Percentiles rank a stretch among this genome's conserved stretches.
These are phyloP conservation scores for Gnomoniopsis sp. DNA, from an alignment of 2,329 filamentous ascomycete genomes.

Conservation along the genomic window DNA sequence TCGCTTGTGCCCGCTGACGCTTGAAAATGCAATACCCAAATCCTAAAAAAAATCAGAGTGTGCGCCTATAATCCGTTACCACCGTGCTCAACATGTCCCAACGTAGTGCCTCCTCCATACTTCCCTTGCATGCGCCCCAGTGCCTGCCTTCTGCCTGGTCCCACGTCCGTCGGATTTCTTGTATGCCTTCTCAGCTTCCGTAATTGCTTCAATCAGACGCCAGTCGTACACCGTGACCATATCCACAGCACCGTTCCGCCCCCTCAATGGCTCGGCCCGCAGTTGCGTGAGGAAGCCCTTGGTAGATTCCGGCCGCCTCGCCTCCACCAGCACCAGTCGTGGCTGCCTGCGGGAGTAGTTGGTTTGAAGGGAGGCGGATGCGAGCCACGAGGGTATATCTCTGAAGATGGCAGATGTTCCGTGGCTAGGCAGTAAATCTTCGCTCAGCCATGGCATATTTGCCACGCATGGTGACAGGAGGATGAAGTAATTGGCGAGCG, in stretches of 20 bases:
- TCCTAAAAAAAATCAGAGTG: not conserved
- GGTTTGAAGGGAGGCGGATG: not conserved
- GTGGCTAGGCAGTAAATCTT: conserved; percentile 38
- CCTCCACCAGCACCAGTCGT: conserved; percentile 33
- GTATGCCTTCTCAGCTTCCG: conserved; percentile 23
- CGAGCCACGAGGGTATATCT: conserved; percentile 22
- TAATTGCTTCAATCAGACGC: conserved; percentile 31
- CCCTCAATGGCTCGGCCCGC: conserved; percentile 20
- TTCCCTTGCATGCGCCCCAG: conserved; percentile 14
- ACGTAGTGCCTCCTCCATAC: conserved; percentile 26
- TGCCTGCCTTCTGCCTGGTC: conserved; percentile 6
- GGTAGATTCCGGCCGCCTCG: conserved; percentile 25
- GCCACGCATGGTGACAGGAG: conserved; percentile 41
- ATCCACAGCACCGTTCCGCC: conserved; percentile 24
- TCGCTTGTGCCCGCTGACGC: not conserved
- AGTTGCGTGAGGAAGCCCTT: conserved; percentile 28
- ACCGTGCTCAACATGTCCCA: conserved; percentile 16
- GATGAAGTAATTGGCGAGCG: conserved; percentile 33
- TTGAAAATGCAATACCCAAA: not conserved
- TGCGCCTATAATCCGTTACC: not conserved
- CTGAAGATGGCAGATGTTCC: conserved; percentile 34
- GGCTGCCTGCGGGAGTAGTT: conserved; percentile 12
- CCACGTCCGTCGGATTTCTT: conserved; percentile 20
- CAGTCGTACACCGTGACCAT: conserved; percentile 35
- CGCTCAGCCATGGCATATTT: conserved; percentile 31